These are phyloP conservation scores for Daldinia concentrica DNA, from an alignment of 495 filamentous ascomycete species.

Conservation along the genomic window DNA sequence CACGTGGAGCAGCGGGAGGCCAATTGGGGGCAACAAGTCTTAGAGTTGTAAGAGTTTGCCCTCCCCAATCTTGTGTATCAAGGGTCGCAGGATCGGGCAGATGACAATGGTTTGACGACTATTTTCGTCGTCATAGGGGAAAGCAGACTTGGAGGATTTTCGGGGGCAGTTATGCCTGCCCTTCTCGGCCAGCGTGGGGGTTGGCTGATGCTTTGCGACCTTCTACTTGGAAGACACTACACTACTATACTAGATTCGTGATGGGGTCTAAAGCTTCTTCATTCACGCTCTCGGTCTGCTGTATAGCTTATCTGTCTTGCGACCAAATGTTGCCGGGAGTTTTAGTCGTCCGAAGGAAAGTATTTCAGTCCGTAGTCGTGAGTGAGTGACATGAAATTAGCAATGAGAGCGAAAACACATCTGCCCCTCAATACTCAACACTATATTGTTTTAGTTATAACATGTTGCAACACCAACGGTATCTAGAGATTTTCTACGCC, in stretches of 20 bases:
- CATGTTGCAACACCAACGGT: background rate
- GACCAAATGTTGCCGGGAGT: too few species aligned
- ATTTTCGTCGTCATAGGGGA: conserved; percentile 19
- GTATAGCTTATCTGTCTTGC: conserved; percentile 1
- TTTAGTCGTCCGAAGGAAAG: background rate
- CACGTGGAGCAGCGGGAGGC: conserved; percentile 34
- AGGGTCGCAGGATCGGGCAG: conserved; percentile 33
- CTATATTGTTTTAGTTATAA: background rate
- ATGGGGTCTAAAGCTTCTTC: background rate
- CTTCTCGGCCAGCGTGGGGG: conserved; percentile 11
- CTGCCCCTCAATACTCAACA: background rate
- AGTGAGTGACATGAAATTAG: background rate
- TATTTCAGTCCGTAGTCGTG: background rate
- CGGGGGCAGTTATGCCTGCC: conserved; percentile 20
- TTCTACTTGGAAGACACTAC: conserved; percentile 6
- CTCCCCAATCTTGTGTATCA: conserved; percentile 25
- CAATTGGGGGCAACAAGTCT: conserved; percentile 24
- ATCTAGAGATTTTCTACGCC: background rate
- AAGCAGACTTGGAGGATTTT: conserved; percentile 34
- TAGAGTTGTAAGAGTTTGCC: conserved; percentile 16
- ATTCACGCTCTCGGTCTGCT: background rate
- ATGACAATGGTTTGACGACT: conserved; percentile 27
- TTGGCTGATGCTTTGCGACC: conserved; percentile 18
- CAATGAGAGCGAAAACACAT: background rate
- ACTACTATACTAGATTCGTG: background rate